A percentile compares a stretch with the other conserved stretches of the same genome.
phyloP scores from a whole-genome alignment of 2,329 filamentous ascomycete genomes.

The Phialemoniopsis sp. region DNA sequence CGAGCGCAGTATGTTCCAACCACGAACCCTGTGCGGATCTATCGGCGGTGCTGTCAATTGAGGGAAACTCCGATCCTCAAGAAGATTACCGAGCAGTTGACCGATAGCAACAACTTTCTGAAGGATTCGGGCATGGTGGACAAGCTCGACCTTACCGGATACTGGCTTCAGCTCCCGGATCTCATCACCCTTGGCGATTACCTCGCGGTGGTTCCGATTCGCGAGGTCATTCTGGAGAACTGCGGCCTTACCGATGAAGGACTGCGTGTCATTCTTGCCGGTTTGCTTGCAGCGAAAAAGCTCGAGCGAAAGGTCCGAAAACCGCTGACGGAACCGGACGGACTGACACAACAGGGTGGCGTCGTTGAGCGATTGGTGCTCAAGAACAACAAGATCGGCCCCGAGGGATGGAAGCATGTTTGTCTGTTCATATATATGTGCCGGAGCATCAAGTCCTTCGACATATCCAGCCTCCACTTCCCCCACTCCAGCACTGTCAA shows the following conservation, averaged over 20 bases:
- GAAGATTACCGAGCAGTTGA: conserved; percentile 85
- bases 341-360: conserved; percentile 52
- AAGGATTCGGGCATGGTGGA: conserved; percentile 70
- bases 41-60: conserved; percentile 89
- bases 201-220: conserved; percentile 86
- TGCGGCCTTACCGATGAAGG: conserved; percentile 85
- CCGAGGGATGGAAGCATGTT: conserved; percentile 88
- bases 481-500: conserved; percentile 13
- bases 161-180: conserved; percentile 78
- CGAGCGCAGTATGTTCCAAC: conserved; percentile 68
- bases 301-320: conserved; percentile 52
- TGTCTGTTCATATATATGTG: conserved; percentile 89
- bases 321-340: conserved; percentile 29
- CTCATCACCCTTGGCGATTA: conserved; percentile 88
- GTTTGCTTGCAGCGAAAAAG: conserved; percentile 74
- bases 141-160: conserved; percentile 79
- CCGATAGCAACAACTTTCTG: conserved; percentile 62
- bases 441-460: conserved; percentile 77
- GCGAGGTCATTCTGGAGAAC: conserved; percentile 81
- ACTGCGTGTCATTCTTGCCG: conserved; percentile 79
- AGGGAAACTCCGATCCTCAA: conserved; percentile 90
- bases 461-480: conserved; percentile 81
- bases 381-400: conserved; percentile 87
- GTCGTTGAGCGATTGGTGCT: conserved; percentile 83
- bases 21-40: conserved; percentile 87